Evolutionary conservation across 495 filamentous ascomycete genomes (phyloP), one percentile per base, ranked within the genome.

Genomic region (Friedmanniomyces simplex): DNA sequence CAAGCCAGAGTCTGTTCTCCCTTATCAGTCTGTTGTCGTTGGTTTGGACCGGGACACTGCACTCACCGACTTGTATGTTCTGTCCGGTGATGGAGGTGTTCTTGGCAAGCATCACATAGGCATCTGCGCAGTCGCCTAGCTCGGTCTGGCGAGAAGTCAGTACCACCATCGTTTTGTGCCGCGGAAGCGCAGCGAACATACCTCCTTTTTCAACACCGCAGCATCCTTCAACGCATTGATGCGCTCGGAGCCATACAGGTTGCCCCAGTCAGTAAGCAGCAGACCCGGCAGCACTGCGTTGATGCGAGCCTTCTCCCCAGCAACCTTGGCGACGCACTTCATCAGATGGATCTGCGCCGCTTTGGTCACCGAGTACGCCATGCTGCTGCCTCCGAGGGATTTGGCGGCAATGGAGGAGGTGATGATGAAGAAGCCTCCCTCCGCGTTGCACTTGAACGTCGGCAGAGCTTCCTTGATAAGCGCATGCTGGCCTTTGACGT

Each of bases 221-320:
- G 50, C 55, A 13, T 69, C 63, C 63, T 71, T 68, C 48, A 69
- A 26, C 10, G 21, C 39, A 8, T 62, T 49, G 21, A 69, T 61
- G 34, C 28, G 47, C 21, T 68, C 68, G 0, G 43, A 22, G 4
- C 68, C 58, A 50, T 71, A 73, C 47, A 60, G 36, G 13, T 67
- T 60, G 20, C 71, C 71, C 86, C 86, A 89, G 69, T 89, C 85
- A 6, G 86, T 90, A 50, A 84, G 65, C 49, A 89, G 64, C 30
- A 87, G 70, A 13, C 85, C 83, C 3, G 85, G 85, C 46, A 83
- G 67, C 0, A 85, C 76, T 30, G 85, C 83, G 66, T 88, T 88
- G 26, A 86, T 71, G 18, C 85, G 73, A 16, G 83, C 68, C 60
- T 87, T 87, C 6, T 76, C 71, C 0, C 84, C 85, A 60, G 86